A percentile compares a stretch with the other conserved stretches of the same genome.
These are phyloP conservation scores for Aspergillus sp. DNA, from an alignment of 2,329 filamentous ascomycete genomes.

Conservation along the genomic window DNA sequence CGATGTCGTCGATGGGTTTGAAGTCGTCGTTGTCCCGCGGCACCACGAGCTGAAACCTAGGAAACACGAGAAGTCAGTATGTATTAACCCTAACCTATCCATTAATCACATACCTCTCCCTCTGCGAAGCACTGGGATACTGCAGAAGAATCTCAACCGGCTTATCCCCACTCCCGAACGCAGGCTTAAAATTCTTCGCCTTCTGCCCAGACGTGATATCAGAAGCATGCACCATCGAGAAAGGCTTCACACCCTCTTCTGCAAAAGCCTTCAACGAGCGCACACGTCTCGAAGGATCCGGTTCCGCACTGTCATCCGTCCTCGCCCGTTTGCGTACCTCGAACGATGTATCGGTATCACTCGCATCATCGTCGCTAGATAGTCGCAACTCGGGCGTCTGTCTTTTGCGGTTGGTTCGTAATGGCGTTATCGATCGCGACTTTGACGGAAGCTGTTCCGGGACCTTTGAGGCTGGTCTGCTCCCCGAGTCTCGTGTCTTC, in stretches of 20 bases:
- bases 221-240: conserved; percentile 44
- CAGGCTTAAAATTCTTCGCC: conserved; percentile 45
- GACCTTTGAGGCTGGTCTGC: conserved; percentile 26
- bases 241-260: conserved; percentile 28
- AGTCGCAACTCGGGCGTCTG: conserved; percentile 33
- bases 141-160: conserved; percentile 59
- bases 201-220: conserved; percentile 41
- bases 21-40: conserved; percentile 75
- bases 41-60: conserved; percentile 65
- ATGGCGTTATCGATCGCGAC: conserved; percentile 24
- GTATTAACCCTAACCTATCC: background rate
- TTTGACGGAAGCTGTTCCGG: conserved; percentile 21
- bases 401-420: conserved; percentile 27
- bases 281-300: conserved; percentile 39
- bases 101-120: conserved; percentile 53
- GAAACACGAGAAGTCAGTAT: conserved; percentile 16
- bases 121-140: conserved; percentile 69
- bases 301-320: conserved; percentile 35
- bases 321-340: conserved; percentile 38
- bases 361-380: conserved; percentile 37
- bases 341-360: conserved; percentile 35
- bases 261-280: conserved; percentile 42
- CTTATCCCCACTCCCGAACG: conserved; percentile 41
- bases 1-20: conserved; percentile 59
- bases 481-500: conserved; percentile 18